Evolutionary conservation across 2,329 filamentous ascomycete species (phyloP), one percentile per base, ranked within the genome.

Genomic region (Myriosclerotinia curreyana): DNA sequence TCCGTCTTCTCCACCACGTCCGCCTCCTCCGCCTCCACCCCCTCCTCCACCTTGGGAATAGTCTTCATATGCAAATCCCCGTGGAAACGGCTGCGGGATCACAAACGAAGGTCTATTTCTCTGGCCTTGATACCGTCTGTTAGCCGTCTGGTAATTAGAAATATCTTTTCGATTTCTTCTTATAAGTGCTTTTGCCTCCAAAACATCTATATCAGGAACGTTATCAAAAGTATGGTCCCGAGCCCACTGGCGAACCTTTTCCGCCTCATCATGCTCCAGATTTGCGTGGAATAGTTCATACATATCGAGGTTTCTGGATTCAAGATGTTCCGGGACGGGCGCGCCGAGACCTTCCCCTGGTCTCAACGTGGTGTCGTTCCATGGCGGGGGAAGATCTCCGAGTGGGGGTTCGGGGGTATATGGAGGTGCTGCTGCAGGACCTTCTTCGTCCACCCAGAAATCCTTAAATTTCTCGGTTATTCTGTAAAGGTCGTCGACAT

Each of bases 111-210:
- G 42, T 36, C 17, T 59, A 12, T 6, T 11, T 25, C 55, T 48
- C n/a, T 48, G 55, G 4, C 55, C 55, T 6, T n/a, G 22, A 8
- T 15, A 49, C 22, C 15, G 22, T 15, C 46, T 25, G 22, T 6
- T 17, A 14, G 1, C n/a, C 12, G 2, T 17, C 3, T 15, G 2
- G 5, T 12, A 20, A 4, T 3, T 2, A 11, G 0, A 2, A 12
- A 3, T 4, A 25, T 46, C 9, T 12, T 0, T 9, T 25, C 1
- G 1, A 46, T 59, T 59, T 22, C 55, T 48, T 5, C 1, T 0
- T 7, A 59, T 8, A 4, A 49, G 42, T 6, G 3, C n/a, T 5
- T 6, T 1, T 48, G n/a, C 31, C 44, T 48, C 20, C 8, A 7
- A 17, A 2, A 3, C 1, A 34, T 59, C 55, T 20, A 17, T 3